Conservation (phyloP, 73 alveolate genomes). For the Paramecium tetraurelia region DNA sequence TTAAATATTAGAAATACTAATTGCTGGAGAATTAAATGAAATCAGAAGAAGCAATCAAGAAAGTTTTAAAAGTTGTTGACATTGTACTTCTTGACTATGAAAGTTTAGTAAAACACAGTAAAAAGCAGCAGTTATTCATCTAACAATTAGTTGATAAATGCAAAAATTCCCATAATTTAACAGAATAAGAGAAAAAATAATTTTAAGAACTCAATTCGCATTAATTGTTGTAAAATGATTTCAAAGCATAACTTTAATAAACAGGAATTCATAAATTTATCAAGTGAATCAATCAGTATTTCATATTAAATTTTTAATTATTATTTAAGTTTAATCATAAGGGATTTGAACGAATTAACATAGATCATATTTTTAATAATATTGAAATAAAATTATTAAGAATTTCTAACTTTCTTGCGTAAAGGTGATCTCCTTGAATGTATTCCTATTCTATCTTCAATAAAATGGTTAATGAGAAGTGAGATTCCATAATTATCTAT, state of each 20-base stretch:
- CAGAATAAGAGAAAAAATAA: neutral
- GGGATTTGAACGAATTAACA: no score
- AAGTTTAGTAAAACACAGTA: neutral
- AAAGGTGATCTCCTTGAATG: no score
- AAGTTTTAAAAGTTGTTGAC: neutral
- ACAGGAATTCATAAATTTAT: neutral
- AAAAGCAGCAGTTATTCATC: neutral
- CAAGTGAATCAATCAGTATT: neutral
- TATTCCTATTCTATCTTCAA: no score
- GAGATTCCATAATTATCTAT: no score
- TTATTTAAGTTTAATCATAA: neutral
- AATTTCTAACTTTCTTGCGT: no score
- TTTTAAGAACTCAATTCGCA: neutral
- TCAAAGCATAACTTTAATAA: neutral
- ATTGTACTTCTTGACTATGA: neutral
- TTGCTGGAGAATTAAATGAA: neutral
- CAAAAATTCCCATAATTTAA: neutral
- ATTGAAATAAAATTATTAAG: no score
- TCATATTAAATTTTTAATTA: neutral
- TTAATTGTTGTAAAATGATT: neutral
- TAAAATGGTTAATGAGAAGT: no score
- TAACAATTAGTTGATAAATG: neutral
- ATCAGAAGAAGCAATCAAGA: neutral
- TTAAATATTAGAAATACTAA: neutral
- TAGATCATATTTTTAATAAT: no score